Evolutionary conservation across 2,329 filamentous ascomycete species (phyloP), one percentile per base, ranked within the genome.

Genomic region (Colletotrichum costaricense): DNA sequence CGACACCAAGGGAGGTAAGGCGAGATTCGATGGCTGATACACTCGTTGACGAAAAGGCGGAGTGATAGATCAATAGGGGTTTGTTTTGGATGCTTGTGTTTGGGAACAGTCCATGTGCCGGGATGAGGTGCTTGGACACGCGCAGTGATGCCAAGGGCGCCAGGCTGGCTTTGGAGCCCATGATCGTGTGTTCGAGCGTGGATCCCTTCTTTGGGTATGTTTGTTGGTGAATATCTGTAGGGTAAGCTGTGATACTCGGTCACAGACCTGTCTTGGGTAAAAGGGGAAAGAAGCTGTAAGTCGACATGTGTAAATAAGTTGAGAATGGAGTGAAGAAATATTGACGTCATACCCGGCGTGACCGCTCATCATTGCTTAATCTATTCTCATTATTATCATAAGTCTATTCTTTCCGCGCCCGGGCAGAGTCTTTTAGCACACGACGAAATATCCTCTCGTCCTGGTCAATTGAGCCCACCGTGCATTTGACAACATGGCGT

Each of bases 11-110:
- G 4, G 80, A 77, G 7, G 79, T 78, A 6, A 94, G 85, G 75
- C 91, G 91, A 0, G 84, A 78, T 77, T 92, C 89, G 60, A 93
- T 88, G 1, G 84, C 78, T 3, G 86, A 84, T 4, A 90, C 82
- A 4, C 85, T 84, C 19, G 82, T 78, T 3, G 78, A 78, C 4
- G 82, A 79, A 76, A 93, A 93, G 46, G 85, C 89, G 16, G 82
- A 84, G 78, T 91, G 91, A 81, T 94, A 94, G 79, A 93, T 90
- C 57, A 93, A 79, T 30, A 94, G 85, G 0, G 92, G 91, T 74
- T 90, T 90, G 67, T 87, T 82, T 77, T 91, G 89, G 67, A 92
- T 86, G 5, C 88, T 89, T 52, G 91, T 92, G 79, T 94, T 94
- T 24, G 92, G 92, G 46, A 90, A 85, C 5, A 85, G 82, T 30